A percentile compares a stretch with the other conserved stretches of the same genome.
Evolutionary conservation across 78 protist species (phyloP).

Genomic region (Diacronema lutheri): DNA sequence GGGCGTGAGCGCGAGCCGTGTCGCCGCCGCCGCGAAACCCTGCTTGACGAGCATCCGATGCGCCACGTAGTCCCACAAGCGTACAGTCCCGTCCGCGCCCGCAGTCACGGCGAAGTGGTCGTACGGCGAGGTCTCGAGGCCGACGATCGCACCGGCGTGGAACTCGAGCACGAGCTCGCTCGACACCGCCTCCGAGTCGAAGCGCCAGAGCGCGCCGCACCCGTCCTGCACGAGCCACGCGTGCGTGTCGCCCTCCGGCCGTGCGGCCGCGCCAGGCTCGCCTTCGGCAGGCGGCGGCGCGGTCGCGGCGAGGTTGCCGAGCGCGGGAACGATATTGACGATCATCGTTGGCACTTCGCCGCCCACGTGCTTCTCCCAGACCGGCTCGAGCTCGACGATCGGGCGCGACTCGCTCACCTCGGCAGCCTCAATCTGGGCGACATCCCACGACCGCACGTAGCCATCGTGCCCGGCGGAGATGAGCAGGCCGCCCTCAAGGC

Average conservation of each 20-base stretch:
- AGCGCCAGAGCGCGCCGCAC: not conserved
- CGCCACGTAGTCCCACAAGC: conserved; percentile 36
- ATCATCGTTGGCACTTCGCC: not conserved
- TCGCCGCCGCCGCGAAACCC: not conserved
- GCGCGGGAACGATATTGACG: no score
- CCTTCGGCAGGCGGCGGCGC: not conserved
- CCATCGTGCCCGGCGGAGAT: conserved; percentile 80
- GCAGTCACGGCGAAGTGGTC: conserved; percentile 13
- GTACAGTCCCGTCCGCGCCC: conserved; percentile 62
- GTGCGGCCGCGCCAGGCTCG: not conserved
- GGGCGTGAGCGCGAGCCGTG: not conserved
- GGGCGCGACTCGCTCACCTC: conserved; percentile 37
- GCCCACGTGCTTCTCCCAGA: not conserved
- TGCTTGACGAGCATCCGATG: not conserved
- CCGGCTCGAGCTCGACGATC: conserved; percentile 1
- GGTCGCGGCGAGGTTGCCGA: not conserved
- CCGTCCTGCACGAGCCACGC: not conserved
- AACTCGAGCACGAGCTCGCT: not conserved
- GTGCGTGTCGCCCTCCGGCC: not conserved
- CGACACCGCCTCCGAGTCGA: not conserved
- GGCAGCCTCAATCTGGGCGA: conserved; percentile 48
- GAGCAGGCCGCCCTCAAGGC: conserved; percentile 21
- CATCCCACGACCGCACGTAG: conserved; percentile 55
- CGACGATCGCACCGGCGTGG: conserved; percentile 57
- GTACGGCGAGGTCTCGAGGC: conserved; percentile 24